phyloP scores from a whole-genome alignment of 176 grass and related monocot species.

The Paspalum vaginatum region DNA sequence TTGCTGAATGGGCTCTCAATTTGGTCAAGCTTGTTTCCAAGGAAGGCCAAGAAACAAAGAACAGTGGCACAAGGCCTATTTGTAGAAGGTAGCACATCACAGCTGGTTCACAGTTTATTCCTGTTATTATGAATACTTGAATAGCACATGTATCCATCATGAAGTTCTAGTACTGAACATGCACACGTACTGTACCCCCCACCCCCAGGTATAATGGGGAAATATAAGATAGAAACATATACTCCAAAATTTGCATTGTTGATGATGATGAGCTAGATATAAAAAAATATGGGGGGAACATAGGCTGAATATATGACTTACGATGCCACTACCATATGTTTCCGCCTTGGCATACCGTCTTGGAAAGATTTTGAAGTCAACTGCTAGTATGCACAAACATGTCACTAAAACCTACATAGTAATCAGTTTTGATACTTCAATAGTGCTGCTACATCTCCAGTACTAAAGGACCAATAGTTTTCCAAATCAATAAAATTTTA shows the following conservation, averaged over 20 bases:
- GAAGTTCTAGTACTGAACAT: not conserved
- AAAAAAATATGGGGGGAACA: not conserved
- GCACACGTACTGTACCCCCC: not conserved
- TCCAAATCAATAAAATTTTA: slow-evolving; percentile 19
- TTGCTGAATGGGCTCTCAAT: too few relatives aligned
- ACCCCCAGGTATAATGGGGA: too few relatives aligned
- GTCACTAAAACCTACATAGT: slow-evolving; percentile 72
- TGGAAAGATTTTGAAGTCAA: slow-evolving; percentile 94
- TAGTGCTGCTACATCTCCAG: slow-evolving; percentile 19
- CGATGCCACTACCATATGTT: slow-evolving; percentile 86
- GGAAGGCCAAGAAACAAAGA: too few relatives aligned
- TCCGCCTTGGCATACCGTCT: slow-evolving; percentile 90
- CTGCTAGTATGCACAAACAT: slow-evolving; percentile 93
- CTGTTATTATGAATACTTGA: too few relatives aligned
- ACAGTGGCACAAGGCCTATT: too few relatives aligned
- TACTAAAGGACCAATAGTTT: not conserved
- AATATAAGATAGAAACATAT: not conserved
- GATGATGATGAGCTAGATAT: slow-evolving; percentile 1
- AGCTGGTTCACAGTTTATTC: slow-evolving; percentile 14
- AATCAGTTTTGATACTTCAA: slow-evolving; percentile 26
- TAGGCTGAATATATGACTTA: slow-evolving; percentile 47
- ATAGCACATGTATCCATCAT: not conserved
- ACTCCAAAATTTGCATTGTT: slow-evolving; percentile 1
- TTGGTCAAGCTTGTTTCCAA: too few relatives aligned
- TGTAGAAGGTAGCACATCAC: too few relatives aligned